phyloP scores from a whole-genome alignment of 331 rosid genomes.

The Erythrophleum ivorense region DNA sequence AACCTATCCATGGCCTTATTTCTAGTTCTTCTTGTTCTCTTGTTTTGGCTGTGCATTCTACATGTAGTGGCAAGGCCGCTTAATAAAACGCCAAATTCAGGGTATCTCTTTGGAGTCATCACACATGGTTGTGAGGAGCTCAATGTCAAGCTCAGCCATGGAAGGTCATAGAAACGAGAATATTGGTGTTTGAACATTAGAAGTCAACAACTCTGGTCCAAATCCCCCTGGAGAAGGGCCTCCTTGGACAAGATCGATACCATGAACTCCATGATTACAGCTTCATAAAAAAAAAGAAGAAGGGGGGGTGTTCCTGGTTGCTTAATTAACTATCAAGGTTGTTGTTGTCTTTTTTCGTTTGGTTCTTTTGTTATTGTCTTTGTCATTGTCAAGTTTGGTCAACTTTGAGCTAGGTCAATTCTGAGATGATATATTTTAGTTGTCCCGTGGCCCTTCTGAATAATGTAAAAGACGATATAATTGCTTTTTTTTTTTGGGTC shows the following conservation, averaged over 20 bases:
- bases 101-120: slow-evolving; percentile 11
- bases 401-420: background rate
- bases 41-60: background rate
- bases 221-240: slow-evolving; percentile 44
- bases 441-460: background rate
- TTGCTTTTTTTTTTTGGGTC: too few relatives aligned
- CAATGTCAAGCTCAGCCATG: background rate
- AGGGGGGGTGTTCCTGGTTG: background rate
- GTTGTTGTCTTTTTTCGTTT: background rate
- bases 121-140: slow-evolving; percentile 16
- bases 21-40: background rate
- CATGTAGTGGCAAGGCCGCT: background rate
- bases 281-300: background rate
- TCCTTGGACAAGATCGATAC: background rate
- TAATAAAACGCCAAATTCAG: background rate
- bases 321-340: background rate
- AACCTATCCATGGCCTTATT: background rate
- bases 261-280: background rate
- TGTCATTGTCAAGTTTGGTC: background rate
- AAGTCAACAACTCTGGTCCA: slow-evolving; percentile 35
- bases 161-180: background rate
- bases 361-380: background rate
- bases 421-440: background rate
- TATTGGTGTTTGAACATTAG: background rate
- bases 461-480: background rate